phyloP scores from a whole-genome alignment of 768 basidiomycete genomes.

The Auricularia heimuer region DNA sequence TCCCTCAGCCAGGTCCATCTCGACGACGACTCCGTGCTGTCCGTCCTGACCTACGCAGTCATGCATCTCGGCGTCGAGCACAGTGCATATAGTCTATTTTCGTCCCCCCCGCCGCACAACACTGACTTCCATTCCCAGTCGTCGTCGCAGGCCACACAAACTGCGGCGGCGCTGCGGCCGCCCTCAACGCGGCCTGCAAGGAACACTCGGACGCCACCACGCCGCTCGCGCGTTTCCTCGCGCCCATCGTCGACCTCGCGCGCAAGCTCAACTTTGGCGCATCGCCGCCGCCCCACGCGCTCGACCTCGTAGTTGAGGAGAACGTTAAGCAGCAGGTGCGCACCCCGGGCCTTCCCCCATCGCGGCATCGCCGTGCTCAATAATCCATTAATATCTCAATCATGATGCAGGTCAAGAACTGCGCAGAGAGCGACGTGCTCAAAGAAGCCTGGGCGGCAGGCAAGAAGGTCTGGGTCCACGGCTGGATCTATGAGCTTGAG shows the following conservation, averaged over 20 bases:
- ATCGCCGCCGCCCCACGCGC: constrained; percentile 1
- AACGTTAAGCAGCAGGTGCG: constrained; percentile 13
- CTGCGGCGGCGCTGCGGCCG: constrained; percentile 67
- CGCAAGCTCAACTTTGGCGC: constrained; percentile 13
- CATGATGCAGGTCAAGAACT: constrained; percentile 18
- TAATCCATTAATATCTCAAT: constrained; percentile 26
- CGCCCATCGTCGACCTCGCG: constrained; percentile 23
- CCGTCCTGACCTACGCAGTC: constrained; percentile 70
- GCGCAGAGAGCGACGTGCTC: constrained; percentile 21
- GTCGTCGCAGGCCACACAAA: constrained; percentile 74
- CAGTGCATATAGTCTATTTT: constrained; percentile 36
- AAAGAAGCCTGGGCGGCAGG: constrained; percentile 23
- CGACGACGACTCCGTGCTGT: constrained; percentile 58
- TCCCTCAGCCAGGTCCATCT: constrained; percentile 48
- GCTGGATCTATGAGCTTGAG: constrained; percentile 61
- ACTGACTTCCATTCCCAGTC: constrained; percentile 34
- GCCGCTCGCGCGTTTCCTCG: constrained; percentile 17
- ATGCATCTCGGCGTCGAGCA: constrained; percentile 62
- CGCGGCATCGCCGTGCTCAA: background rate
- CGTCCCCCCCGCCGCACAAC: background rate
- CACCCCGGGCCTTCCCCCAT: background rate
- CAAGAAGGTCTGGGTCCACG: constrained; percentile 45
- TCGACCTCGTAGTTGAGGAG: constrained; percentile 7
- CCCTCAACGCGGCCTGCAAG: constrained; percentile 14
- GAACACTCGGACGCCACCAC: constrained; percentile 5